Conservation (phyloP, 228 moss, liverwort and hornwort genomes). For the Sphagnum magellanicum region DNA sequence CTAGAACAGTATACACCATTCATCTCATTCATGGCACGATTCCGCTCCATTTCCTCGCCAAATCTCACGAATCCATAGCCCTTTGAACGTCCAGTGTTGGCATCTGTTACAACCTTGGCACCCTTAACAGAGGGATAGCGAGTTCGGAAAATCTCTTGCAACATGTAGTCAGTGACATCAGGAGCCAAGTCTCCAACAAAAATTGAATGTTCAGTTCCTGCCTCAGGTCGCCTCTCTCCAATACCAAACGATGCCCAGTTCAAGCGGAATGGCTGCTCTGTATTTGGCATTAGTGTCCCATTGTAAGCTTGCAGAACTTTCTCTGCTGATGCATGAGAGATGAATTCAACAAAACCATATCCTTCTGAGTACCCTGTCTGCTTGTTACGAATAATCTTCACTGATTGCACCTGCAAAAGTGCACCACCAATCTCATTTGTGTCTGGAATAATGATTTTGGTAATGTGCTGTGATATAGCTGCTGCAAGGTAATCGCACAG, state of each 20-base stretch:
- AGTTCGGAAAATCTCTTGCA: constrained; percentile 92
- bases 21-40: constrained; percentile 99
- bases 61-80: constrained; percentile 99
- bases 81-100: constrained; percentile 95
- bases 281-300: constrained; percentile 76
- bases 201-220: constrained; percentile 91
- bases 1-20: constrained; percentile 98
- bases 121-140: constrained; percentile 98
- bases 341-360: constrained; percentile 48
- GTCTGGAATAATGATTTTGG: too few relatives aligned
- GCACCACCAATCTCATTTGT: too few relatives aligned
- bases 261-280: constrained; percentile 85
- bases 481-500: too few relatives aligned
- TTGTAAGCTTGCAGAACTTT: constrained; percentile 31
- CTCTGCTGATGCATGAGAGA: constrained; percentile 36
- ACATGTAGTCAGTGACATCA: constrained; percentile 95
- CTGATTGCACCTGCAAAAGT: constrained; percentile 74
- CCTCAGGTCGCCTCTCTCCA: constrained; percentile 92
- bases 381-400: constrained; percentile 98
- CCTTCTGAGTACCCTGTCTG: constrained; percentile 90
- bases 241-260: constrained; percentile 98
- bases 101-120: constrained; percentile 97
- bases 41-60: constrained; percentile 96
- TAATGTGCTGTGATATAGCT: too few relatives aligned
- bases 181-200: constrained; percentile 95